phyloP scores from a whole-genome alignment of 192 early-diverging fungal genomes.

The Cetraspora pellucida region DNA sequence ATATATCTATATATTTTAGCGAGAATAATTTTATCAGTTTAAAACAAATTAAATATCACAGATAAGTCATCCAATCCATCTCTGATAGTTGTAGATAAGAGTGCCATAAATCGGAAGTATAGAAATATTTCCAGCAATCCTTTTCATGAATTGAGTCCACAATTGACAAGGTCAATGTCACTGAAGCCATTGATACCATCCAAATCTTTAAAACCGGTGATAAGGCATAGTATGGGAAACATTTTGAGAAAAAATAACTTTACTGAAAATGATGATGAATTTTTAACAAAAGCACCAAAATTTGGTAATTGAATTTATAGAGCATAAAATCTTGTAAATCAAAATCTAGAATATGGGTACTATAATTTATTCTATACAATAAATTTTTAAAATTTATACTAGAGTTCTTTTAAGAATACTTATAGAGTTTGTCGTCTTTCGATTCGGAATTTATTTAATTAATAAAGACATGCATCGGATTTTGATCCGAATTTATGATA shows the following conservation, averaged over 20 bases:
- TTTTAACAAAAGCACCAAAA: neutral
- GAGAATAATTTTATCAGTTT: neutral
- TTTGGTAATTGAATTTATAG: too few species aligned
- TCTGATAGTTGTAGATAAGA: neutral
- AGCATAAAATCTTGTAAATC: too few species aligned
- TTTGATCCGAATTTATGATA: too few species aligned
- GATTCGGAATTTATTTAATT: too few species aligned
- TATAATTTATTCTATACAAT: too few species aligned
- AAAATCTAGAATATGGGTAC: too few species aligned
- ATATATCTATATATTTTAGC: too few species aligned
- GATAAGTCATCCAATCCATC: neutral
- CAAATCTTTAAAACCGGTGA: neutral
- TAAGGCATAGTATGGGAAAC: neutral
- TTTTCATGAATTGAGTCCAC: neutral
- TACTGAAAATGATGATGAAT: slow-evolving; percentile 19
- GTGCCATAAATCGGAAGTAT: neutral
- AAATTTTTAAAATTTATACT: too few species aligned
- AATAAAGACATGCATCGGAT: too few species aligned
- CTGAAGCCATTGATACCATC: neutral
- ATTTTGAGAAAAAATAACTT: neutral
- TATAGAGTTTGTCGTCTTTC: too few species aligned
- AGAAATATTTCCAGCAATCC: slow-evolving; percentile 1
- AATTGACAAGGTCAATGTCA: neutral
- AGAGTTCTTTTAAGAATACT: too few species aligned
- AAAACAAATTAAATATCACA: neutral